Conservation (phyloP, 495 filamentous ascomycete species). For the Penicillium samsonianum region DNA sequence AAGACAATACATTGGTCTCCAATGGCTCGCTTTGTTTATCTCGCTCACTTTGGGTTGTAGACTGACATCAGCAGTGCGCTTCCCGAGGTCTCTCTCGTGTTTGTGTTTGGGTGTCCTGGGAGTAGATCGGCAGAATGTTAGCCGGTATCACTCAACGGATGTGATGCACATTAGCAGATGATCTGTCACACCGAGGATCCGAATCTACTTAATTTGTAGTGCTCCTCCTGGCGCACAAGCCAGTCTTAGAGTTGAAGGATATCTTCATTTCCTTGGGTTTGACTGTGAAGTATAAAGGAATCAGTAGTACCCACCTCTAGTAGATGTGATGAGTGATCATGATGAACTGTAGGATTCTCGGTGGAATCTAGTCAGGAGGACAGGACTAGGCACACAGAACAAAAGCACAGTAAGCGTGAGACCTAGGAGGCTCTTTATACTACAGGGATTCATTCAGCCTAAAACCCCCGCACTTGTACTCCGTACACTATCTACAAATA, state of each 20-base stretch:
- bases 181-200: conserved; percentile 2
- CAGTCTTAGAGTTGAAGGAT: conserved; percentile 22
- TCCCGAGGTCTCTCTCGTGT: too few relatives aligned
- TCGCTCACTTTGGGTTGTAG: neutral
- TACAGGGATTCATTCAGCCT: neutral
- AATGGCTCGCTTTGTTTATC: neutral
- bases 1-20: neutral
- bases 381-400: neutral
- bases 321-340: neutral
- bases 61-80: neutral
- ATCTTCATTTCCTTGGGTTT: conserved; percentile 17
- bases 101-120: neutral
- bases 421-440: conserved; percentile 1
- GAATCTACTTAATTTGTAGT: conserved; percentile 26
- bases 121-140: neutral
- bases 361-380: neutral
- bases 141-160: neutral
- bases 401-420: neutral
- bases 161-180: neutral
- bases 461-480: neutral
- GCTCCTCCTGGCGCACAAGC: conserved; percentile 13
- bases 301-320: neutral
- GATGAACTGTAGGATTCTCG: neutral
- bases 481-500: neutral
- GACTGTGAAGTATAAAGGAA: neutral